Base-by-base conservation (phyloP, 139 green algal species). In the Tetraselmis chui region DNA sequence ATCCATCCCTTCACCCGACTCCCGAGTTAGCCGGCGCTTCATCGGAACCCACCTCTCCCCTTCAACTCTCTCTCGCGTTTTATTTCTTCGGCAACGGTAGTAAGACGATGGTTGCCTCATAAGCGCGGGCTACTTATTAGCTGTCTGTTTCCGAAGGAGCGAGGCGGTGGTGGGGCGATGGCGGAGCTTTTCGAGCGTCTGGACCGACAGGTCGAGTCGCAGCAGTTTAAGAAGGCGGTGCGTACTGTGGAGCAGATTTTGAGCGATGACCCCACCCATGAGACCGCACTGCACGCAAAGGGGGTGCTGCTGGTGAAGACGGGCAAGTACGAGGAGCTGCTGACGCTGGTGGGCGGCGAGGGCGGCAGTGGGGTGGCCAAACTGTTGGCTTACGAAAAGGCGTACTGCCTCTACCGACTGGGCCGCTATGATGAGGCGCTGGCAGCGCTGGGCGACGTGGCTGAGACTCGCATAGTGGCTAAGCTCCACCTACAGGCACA, bases 381-480 rank as follows among this genome's bases (percentile, higher is more conserved):
- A 18, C 27, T 75, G n/a, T 83, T 94, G 81, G 76, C 79, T 1
- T 96, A 93, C 81, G 91, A 97, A 81, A 89, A 93, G 91, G 94
- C 91, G 0, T 98, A 98, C 84, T 96, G 92, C 87, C 80, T 94
- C 30, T 98, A 98, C 87, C 89, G 94, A 0, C 29, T 86, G 24
- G 90, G 88, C 29, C 32, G 28, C 11, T 32, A 77, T 45, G 28
- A 59, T 30, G 82, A 93, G 59, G 87, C 91, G 18, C 83, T 93
- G 59, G 23, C 59, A 5, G 78, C 82, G 22, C 75, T 92, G 5
- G 22, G 76, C 22, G 84, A 87, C 30, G 23, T 59, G 5, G 59
- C 25, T 28, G 59, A 58, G 1, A 80, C 87, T 18, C 58, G 80
- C n/a, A 79, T 32, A 11, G 59, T 80, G 2, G 83, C 81, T 29